A percentile compares a stretch with the other conserved stretches of the same genome.
These are phyloP conservation scores for Globisporangium lucens DNA, from an alignment of 352 stramenopile genomes.

Conservation along the genomic window DNA sequence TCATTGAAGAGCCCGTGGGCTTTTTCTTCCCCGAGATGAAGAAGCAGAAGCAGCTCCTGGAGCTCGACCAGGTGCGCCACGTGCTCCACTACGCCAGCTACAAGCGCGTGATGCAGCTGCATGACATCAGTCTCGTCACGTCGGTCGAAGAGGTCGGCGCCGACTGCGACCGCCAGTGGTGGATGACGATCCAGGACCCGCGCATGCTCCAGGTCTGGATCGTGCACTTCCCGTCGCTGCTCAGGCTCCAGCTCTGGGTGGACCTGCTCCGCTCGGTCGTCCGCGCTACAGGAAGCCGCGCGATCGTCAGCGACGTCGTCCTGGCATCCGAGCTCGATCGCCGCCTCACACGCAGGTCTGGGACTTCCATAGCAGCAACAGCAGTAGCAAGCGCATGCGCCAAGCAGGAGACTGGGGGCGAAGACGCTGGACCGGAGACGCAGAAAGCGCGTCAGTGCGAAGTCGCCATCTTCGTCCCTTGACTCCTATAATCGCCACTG, in stretches of 20 bases:
- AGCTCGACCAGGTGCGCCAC: constrained; percentile 61
- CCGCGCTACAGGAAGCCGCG: constrained; percentile 22
- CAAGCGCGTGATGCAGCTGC: constrained; percentile 46
- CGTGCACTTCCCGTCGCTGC: constrained; percentile 47
- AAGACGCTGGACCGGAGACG: not conserved
- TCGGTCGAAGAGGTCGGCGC: constrained; percentile 43
- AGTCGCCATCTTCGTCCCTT: constrained; percentile 10
- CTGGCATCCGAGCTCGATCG: constrained; percentile 15
- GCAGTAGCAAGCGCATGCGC: not conserved
- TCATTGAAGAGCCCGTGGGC: constrained; percentile 50
- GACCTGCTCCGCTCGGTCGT: constrained; percentile 38
- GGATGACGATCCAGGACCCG: constrained; percentile 67
- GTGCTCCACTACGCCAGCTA: constrained; percentile 57
- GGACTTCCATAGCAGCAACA: not conserved
- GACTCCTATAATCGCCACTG: not conserved
- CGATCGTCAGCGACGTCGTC: constrained; percentile 47
- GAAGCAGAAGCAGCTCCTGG: constrained; percentile 35
- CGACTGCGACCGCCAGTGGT: constrained; percentile 35
- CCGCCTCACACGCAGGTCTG: constrained; percentile 3
- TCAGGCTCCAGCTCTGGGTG: constrained; percentile 40
- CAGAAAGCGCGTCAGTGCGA: not conserved
- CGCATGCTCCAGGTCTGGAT: constrained; percentile 57
- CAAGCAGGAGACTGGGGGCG: not conserved
- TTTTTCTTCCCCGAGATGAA: constrained; percentile 46
- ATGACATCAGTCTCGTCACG: constrained; percentile 60